These are phyloP conservation scores for Sordaria brevicollis DNA, from an alignment of 495 filamentous ascomycete species.

Conservation along the genomic window DNA sequence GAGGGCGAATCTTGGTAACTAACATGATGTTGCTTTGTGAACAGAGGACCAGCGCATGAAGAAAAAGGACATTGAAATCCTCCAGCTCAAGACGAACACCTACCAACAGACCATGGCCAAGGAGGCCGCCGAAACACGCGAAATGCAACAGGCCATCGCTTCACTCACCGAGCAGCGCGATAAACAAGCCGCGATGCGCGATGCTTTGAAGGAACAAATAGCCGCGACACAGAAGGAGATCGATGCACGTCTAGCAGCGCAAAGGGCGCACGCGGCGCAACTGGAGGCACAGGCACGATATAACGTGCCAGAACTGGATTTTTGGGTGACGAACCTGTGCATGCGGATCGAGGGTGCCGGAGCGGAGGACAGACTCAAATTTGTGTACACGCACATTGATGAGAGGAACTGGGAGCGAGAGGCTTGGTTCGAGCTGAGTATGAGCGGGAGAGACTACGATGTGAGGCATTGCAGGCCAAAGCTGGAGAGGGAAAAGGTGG, in stretches of 20 bases:
- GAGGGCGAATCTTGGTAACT: neutral
- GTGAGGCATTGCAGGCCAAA: conserved; percentile 71
- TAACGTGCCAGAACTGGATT: conserved; percentile 85
- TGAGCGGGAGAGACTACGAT: conserved; percentile 70
- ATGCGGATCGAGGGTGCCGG: conserved; percentile 86
- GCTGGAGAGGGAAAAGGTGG: conserved; percentile 61
- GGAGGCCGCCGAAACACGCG: conserved; percentile 75
- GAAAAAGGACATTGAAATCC: conserved; percentile 75
- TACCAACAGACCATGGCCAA: conserved; percentile 75
- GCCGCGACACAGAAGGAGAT: conserved; percentile 63
- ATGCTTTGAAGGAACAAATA: conserved; percentile 68
- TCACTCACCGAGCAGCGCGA: conserved; percentile 67
- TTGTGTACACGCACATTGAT: conserved; percentile 79
- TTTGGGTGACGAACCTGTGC: conserved; percentile 88
- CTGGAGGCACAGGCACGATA: conserved; percentile 70
- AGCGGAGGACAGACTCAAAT: conserved; percentile 73
- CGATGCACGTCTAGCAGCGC: conserved; percentile 38
- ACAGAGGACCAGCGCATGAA: conserved; percentile 85
- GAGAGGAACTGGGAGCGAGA: conserved; percentile 85
- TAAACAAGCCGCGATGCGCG: conserved; percentile 58
- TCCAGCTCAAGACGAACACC: conserved; percentile 62
- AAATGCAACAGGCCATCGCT: conserved; percentile 75
- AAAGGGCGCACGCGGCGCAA: conserved; percentile 45
- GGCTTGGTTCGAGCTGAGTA: conserved; percentile 86
- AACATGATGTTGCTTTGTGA: neutral